Evolutionary conservation across 176 grass and related monocot genomes (phyloP).

Genomic region (Pharus latifolius): DNA sequence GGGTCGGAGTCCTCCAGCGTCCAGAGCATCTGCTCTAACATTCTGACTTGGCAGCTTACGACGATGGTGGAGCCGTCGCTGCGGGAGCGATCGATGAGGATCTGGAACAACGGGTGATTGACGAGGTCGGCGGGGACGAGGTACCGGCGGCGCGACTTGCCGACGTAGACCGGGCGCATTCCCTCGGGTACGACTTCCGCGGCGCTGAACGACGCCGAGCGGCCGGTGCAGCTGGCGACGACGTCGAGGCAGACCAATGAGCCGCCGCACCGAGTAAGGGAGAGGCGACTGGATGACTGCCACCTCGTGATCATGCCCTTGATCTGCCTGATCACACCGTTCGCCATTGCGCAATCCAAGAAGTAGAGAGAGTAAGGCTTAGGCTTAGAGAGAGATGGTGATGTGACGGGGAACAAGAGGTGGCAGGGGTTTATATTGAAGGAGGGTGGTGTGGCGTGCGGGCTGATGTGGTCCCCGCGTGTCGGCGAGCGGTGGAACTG

Average conservation of each 20-base stretch:
- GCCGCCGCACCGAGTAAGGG: background rate
- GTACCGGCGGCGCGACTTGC: slow-evolving; percentile 59
- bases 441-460: too few species aligned
- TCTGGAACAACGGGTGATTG: slow-evolving; percentile 59
- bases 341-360: slow-evolving; percentile 17
- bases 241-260: too few species aligned
- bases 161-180: slow-evolving; percentile 61
- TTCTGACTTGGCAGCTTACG: slow-evolving; percentile 69
- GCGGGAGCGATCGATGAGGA: slow-evolving; percentile 39
- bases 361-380: background rate
- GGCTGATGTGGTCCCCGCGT: background rate
- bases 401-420: background rate
- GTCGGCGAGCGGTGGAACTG: background rate
- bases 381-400: background rate
- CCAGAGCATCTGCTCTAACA: slow-evolving; percentile 80
- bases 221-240: background rate
- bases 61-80: background rate
- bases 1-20: slow-evolving; percentile 77
- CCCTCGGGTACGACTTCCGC: slow-evolving; percentile 50
- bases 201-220: slow-evolving; percentile 38
- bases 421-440: background rate
- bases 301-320: slow-evolving; percentile 68
- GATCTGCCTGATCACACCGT: slow-evolving; percentile 55
- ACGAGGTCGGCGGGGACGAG: slow-evolving; percentile 46
- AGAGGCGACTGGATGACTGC: slow-evolving; percentile 57